Evolutionary conservation across 805 yeast genomes (phyloP).

Genomic region (Teunomyces gatunensis): DNA sequence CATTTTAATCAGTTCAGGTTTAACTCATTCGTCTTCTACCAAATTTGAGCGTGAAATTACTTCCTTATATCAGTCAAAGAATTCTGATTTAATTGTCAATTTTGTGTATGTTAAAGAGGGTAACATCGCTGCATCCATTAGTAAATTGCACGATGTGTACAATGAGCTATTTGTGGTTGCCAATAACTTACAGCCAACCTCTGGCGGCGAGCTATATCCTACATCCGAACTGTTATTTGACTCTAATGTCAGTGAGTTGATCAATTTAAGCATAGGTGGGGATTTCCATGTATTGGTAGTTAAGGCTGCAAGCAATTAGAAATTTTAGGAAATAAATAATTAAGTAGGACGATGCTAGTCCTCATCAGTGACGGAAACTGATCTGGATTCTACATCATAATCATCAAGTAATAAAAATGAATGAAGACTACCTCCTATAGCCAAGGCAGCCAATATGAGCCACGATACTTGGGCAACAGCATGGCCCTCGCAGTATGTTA

Average conservation of each 20-base stretch:
- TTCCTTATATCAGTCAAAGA: slow-evolving; percentile 5
- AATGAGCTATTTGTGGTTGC: slow-evolving; percentile 25
- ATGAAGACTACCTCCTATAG: slow-evolving; percentile 17
- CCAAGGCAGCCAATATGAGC: slow-evolving; percentile 26
- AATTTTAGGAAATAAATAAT: neutral
- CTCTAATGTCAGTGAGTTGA: slow-evolving; percentile 20
- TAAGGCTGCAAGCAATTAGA: slow-evolving; percentile 8
- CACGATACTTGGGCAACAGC: slow-evolving; percentile 29
- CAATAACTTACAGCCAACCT: slow-evolving; percentile 12
- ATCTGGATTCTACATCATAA: slow-evolving; percentile 20
- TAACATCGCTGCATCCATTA: slow-evolving; percentile 13
- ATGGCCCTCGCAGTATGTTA: slow-evolving; percentile 26
- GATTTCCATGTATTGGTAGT: slow-evolving; percentile 23
- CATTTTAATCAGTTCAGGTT: slow-evolving; percentile 15
- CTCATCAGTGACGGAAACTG: neutral
- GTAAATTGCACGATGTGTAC: slow-evolving; percentile 11
- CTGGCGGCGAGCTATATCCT: neutral
- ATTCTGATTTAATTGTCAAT: slow-evolving; percentile 11
- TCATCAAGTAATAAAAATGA: slow-evolving; percentile 22
- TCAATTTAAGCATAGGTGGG: slow-evolving; percentile 20
- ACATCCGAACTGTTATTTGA: slow-evolving; percentile 14
- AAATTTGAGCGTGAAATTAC: slow-evolving; percentile 12
- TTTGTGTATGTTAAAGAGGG: slow-evolving; percentile 15
- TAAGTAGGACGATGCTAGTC: neutral
- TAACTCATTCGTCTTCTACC: slow-evolving; percentile 6